Conservation (phyloP, 2,329 filamentous ascomycete species). For the Tolypocladium guangdongense region DNA sequence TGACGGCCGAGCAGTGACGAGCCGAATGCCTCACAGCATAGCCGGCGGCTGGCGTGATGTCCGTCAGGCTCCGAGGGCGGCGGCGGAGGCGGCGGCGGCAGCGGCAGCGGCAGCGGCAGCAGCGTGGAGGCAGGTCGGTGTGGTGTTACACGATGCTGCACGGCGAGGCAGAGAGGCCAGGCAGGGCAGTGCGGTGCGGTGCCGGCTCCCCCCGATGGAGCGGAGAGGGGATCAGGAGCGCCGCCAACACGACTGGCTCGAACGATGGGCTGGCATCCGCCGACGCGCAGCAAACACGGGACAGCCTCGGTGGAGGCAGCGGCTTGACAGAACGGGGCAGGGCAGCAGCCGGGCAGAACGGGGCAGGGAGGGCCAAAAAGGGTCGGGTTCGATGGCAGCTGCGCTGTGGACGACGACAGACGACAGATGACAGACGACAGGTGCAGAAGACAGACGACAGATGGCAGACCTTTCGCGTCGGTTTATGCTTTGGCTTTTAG, state of each 20-base stretch:
- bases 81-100: too few relatives aligned
- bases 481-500: neutral
- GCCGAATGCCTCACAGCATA: constrained; percentile 5
- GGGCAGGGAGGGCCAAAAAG: neutral
- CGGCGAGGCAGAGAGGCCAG: neutral
- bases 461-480: neutral
- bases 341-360: neutral
- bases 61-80: constrained; percentile 1
- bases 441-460: too few relatives aligned
- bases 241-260: neutral
- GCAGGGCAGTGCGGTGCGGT: neutral
- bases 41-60: constrained; percentile 1
- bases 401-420: neutral
- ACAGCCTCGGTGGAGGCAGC: neutral
- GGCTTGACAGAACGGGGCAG: neutral
- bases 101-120: neutral
- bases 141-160: neutral
- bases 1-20: neutral
- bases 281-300: neutral
- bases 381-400: neutral
- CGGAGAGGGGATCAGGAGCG: neutral
- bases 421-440: neutral
- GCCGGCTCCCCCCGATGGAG: neutral
- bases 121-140: neutral
- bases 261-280: constrained; percentile 1